Percentiles rank a stretch among this genome's conserved stretches.
These are phyloP conservation scores for Sinapis alba DNA, from an alignment of 441 rosid species.

Conservation along the genomic window DNA sequence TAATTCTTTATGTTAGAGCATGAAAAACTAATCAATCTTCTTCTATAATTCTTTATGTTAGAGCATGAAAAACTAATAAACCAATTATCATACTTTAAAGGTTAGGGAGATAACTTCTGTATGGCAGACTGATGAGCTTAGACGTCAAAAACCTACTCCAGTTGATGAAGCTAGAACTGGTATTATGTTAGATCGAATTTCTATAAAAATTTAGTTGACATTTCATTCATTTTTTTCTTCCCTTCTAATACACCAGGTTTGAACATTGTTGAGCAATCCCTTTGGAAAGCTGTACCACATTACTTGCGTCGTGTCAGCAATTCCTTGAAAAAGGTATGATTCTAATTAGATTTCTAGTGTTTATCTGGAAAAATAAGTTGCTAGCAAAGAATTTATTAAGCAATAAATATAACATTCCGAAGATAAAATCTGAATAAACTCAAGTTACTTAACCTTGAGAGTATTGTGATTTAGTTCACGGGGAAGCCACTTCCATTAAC, in stretches of 20 bases:
- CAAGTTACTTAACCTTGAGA: not conserved
- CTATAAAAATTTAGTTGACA: not conserved
- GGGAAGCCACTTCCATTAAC: slow-evolving; percentile 89
- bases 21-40: too few species aligned
- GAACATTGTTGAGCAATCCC: slow-evolving; percentile 95
- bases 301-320: slow-evolving; percentile 91
- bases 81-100: slow-evolving; percentile 34
- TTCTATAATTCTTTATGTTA: not conserved
- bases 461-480: slow-evolving; percentile 56
- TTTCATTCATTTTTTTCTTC: not conserved
- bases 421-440: not conserved
- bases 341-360: slow-evolving; percentile 14
- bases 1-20: not conserved
- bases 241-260: slow-evolving; percentile 52
- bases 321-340: slow-evolving; percentile 78
- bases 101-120: slow-evolving; percentile 89
- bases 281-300: slow-evolving; percentile 95
- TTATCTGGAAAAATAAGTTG: not conserved
- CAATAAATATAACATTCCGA: not conserved
- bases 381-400: not conserved
- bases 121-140: slow-evolving; percentile 98
- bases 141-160: slow-evolving; percentile 95
- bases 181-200: slow-evolving; percentile 31
- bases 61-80: not conserved
- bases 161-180: slow-evolving; percentile 97